Evolutionary conservation across 1,139 yeast species (phyloP), one percentile per base, ranked within the genome.

Genomic region (Suhomyces anneliseae): DNA sequence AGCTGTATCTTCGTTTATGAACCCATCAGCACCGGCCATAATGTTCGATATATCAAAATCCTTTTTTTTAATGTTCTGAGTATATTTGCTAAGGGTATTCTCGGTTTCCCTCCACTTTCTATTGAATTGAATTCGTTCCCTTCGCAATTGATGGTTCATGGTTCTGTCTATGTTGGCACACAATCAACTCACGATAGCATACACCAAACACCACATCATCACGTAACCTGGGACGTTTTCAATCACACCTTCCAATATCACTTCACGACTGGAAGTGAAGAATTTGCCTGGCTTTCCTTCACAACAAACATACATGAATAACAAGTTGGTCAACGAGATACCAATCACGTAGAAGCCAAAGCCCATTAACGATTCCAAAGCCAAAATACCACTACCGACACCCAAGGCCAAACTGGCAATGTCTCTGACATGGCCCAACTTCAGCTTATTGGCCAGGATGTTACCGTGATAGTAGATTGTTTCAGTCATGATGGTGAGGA

Each of bases 171-270:
- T 19, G 24, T 19, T 19, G 3, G 6, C 24, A 29, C 32, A 3
- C n/a, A 11, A 29, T 38, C 33, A 47, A 12, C 50, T 48, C 48
- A 78, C 80, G 55, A 89, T 68, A 0, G 93, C 95, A 66, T 81
- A 85, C 40, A 85, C 80, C 60, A 89, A 72, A 54, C 96, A 87
- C 96, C 96, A 89, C 74, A 87, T 82, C 85, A 89, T 85, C 27
- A 87, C 73, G 59, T 72, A 89, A 14, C 93, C 89, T 3, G 92
- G 81, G 12, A 86, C 59, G 48, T 83, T 83, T 36, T 83, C 69
- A 14, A 80, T 68, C 6, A 87, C 52, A 12, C 85, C 82, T 40
- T 76, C 81, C 4, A 84, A 45, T 51, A 83, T 76, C 0, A 89
- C 66, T 47, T 82, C 85, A 38, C 71, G 73, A 2, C 78, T n/a